Conservation (phyloP, 2,329 filamentous ascomycete genomes). For the Colletotrichum musicola region DNA sequence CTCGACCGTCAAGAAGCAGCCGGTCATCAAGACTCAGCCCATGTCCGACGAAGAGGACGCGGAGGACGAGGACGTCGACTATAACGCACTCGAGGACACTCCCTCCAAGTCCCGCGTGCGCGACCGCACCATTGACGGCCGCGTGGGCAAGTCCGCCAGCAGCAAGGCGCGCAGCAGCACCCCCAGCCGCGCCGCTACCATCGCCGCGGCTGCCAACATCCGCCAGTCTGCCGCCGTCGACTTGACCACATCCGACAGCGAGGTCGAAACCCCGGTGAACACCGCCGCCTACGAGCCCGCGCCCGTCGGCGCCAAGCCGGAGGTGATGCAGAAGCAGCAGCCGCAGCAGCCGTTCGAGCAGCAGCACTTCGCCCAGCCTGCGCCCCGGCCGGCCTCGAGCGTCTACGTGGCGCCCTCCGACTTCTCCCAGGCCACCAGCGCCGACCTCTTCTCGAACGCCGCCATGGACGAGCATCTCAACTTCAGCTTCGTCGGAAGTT, state of each 20-base stretch:
- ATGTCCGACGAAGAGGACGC: constrained; percentile 44
- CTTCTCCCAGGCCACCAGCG: constrained; percentile 18
- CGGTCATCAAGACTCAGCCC: constrained; percentile 43
- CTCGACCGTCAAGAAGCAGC: constrained; percentile 31
- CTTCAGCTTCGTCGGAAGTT: constrained; percentile 18
- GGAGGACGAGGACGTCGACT: constrained; percentile 45
- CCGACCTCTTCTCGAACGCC: constrained; percentile 3
- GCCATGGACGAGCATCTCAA: background rate
- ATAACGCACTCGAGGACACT: constrained; percentile 51
- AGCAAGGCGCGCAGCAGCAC: constrained; percentile 25
- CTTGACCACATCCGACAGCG: constrained; percentile 39
- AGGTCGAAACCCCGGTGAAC: constrained; percentile 38
- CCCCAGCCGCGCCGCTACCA: constrained; percentile 38
- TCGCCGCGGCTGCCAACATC: constrained; percentile 37
- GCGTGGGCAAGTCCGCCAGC: constrained; percentile 20
- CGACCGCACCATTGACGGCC: constrained; percentile 32
- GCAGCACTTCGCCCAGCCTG: constrained; percentile 1
- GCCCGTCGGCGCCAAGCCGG: constrained; percentile 22
- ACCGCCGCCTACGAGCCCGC: constrained; percentile 24
- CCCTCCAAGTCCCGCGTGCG: constrained; percentile 49
- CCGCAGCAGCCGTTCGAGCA: constrained; percentile 17
- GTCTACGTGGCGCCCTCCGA: constrained; percentile 11
- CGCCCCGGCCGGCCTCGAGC: background rate
- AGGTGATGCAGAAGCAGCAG: constrained; percentile 2
- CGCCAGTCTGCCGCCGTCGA: constrained; percentile 35